Evolutionary conservation across 1,139 yeast genomes (phyloP), one percentile per base, ranked within the genome.

Genomic region (Diutina pseudorugosa): DNA sequence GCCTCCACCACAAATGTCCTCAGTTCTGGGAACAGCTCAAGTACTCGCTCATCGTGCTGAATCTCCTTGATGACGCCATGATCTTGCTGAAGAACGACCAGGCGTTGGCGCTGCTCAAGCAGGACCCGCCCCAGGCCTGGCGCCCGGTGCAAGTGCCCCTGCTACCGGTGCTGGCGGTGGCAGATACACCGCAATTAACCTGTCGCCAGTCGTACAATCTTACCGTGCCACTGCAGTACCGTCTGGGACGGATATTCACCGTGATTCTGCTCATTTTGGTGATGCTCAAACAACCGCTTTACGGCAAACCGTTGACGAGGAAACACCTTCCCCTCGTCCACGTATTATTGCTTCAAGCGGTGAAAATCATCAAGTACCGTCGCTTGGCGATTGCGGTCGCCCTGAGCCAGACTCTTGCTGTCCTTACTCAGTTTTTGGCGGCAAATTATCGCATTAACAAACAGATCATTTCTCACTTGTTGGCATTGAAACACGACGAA

Each of bases 51-150:
- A 63, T 75, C 2, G 61, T 70, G 4, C 72, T 77, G 2, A 69
- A 69, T 54, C 61, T 75, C n/a, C 59, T 75, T 49, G 77, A 73
- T 52, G 73, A 72, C 55, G 62, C 76, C 1, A 69, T 74, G 71
- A 67, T 71, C 41, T 60, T 73, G 23, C 72, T 77, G 18, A 73
- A 74, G 55, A 73, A 72, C 55, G 77, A 75, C 49, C 72, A 69
- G 54, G 63, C 68, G 18, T 60, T 69, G 47, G 57, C 56, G 49
- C 58, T 54, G 66, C 9, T 52, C 9, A 60, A 65, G 16, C 57
- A 66, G 54, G 60, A 67, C 12, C 65, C 67, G 7, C 59, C 59
- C 51, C 54, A 68, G 23, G 59, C 70, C 51, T 68, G 68, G 51
- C 62, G 60, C 9, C 48, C 50, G 7, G 50, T 45, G 21, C 25